phyloP scores from a whole-genome alignment of 2,329 filamentous ascomycete species.

The Rutstroemia sydowiana region DNA sequence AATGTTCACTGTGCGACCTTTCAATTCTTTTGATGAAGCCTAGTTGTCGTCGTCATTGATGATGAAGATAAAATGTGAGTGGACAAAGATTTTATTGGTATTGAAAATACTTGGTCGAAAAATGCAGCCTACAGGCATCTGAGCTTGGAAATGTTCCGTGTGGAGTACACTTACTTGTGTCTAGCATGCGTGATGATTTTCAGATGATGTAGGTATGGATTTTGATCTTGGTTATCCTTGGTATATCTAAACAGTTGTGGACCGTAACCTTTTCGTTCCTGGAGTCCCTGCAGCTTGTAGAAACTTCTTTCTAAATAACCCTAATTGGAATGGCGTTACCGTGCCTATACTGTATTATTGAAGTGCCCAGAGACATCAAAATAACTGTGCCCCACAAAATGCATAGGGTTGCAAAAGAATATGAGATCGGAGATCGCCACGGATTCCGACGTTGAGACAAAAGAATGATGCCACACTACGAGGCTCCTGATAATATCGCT shows the following conservation, averaged over 20 bases:
- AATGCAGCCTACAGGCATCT: background rate
- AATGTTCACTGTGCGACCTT: too few relatives aligned
- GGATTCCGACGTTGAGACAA: background rate
- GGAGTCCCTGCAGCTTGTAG: constrained; percentile 5
- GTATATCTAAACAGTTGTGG: background rate
- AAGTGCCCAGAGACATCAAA: background rate
- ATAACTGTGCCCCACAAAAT: background rate
- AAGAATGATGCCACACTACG: background rate
- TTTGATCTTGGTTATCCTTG: background rate
- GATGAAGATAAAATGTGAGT: too few relatives aligned
- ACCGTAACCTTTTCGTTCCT: constrained; percentile 6
- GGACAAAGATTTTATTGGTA: too few relatives aligned
- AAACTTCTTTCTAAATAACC: background rate
- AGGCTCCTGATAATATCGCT: constrained; percentile 1
- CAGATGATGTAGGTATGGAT: background rate
- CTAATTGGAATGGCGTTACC: too few relatives aligned
- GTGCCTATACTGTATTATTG: too few relatives aligned
- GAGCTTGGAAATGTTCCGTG: background rate
- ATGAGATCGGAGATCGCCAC: constrained; percentile 6
- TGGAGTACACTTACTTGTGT: background rate
- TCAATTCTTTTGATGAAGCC: too few relatives aligned
- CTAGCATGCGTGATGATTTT: background rate
- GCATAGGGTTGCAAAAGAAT: background rate
- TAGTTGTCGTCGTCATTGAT: too few relatives aligned
- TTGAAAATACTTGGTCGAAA: background rate